phyloP scores from a whole-genome alignment of 2,329 filamentous ascomycete species.

The Xylaria sp. region DNA sequence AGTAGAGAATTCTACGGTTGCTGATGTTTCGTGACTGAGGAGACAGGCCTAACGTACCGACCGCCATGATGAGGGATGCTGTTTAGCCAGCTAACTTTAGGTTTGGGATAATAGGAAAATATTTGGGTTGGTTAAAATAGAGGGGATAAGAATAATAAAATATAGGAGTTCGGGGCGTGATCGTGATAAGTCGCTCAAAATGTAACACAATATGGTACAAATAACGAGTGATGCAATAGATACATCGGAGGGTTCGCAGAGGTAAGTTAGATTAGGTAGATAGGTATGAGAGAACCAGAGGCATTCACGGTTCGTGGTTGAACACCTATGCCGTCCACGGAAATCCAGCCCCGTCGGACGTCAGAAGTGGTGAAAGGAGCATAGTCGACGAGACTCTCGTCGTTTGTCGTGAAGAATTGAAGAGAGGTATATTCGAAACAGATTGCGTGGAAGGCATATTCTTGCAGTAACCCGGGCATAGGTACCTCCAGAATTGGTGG shows the following conservation, averaged over 20 bases:
- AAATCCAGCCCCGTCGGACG: slow-evolving; percentile 16
- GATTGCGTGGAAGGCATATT: slow-evolving; percentile 6
- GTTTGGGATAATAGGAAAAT: slow-evolving; percentile 1
- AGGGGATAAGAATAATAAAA: not conserved
- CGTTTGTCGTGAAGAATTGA: not conserved
- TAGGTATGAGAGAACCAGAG: slow-evolving; percentile 20
- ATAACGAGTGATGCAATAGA: slow-evolving; percentile 14
- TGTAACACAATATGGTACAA: slow-evolving; percentile 7
- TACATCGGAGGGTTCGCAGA: not conserved
- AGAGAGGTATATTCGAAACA: slow-evolving; percentile 4
- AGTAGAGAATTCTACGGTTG: not conserved
- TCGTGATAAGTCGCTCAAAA: not conserved
- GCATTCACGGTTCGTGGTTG: slow-evolving; percentile 2
- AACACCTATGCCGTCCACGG: slow-evolving; percentile 1
- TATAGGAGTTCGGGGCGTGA: not conserved
- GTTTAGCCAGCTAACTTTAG: slow-evolving; percentile 19
- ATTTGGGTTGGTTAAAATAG: not conserved
- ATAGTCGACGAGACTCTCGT: slow-evolving; percentile 19
- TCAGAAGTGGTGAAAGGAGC: slow-evolving; percentile 9
- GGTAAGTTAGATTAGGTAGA: slow-evolving; percentile 2
- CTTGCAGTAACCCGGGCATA: not conserved
- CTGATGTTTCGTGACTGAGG: not conserved
- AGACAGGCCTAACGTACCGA: slow-evolving; percentile 30
- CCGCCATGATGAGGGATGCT: slow-evolving; percentile 30
- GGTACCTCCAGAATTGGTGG: slow-evolving; percentile 13